Evolutionary conservation across 192 early-diverging fungal species (phyloP), one percentile per base, ranked within the genome.

Genomic region (Phycomyces blakesleeanus): DNA sequence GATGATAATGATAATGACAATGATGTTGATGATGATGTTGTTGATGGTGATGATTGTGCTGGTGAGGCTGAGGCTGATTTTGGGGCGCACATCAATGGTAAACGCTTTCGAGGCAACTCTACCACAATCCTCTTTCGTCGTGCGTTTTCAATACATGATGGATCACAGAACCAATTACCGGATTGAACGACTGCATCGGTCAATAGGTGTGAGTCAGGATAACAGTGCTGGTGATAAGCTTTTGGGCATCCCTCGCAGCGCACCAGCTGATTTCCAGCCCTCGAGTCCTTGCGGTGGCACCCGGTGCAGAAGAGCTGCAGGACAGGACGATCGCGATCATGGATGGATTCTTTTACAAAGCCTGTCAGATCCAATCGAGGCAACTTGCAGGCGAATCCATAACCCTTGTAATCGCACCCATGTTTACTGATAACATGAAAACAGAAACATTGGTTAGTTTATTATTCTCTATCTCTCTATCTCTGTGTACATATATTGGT

Each of bases 391-490:
- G 89, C 90, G 66, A 94, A 94, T 24, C 93, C 93, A 63, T 94
- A 96, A 54, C 93, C 93, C 73, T 94, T 93, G 75, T 92, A 96
- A 77, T 94, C 93, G 70, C 93, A 96, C 51, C 93, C 93, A 70
- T 96, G 93, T 74, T 94, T 94, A 73, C 81, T 84, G 57, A 42
- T 51, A 29, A 61, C 40, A 27, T 24, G 18, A 39, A 63, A 5
- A 64, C 51, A 51, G 8, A 68, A 49, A 34, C 37, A 51, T 11
- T 41, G 20, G n/a, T n/a, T n/a, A n/a, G n/a, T n/a, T n/a, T n/a
- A n/a, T n/a, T n/a, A n/a, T n/a, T n/a, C n/a, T n/a, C n/a, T n/a
- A n/a, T n/a, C n/a, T n/a, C n/a, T n/a, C n/a, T n/a, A n/a, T n/a
- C n/a, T n/a, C n/a, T n/a, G n/a, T n/a, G n/a, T n/a, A n/a, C n/a